Evolutionary conservation across 2,329 filamentous ascomycete genomes (phyloP), one percentile per base, ranked within the genome.

Genomic region (Scedosporium dehoogii): DNA sequence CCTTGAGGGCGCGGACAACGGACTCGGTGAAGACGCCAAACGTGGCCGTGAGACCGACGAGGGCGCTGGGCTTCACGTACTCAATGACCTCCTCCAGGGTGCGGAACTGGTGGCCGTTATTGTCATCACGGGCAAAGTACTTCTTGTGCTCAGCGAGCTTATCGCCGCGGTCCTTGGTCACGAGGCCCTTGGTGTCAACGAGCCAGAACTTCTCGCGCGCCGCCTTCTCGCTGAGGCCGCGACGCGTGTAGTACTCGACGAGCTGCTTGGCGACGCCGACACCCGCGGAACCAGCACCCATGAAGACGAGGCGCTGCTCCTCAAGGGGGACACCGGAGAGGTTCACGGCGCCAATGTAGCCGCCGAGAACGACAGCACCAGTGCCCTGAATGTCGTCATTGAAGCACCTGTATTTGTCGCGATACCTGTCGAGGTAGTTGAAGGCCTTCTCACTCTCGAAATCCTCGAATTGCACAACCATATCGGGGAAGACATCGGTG

Each of bases 341-440:
- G 77, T 93, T 93, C 64, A 96, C 91, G 48, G 84, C 85, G 63
- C 84, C 83, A 64, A 87, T 87, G 60, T 75, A 85, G 81, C 93
- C 93, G 66, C 85, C 93, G 62, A 97, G 84, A 65, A 97, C 92
- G 70, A 99, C 94, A 66, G 93, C 92, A 69, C 94, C 94, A 69
- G 94, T 97, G 67, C 93, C 93, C 80, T 97, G 93, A 72, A 99
- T 94, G 73, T 99, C 93, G 72, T 97, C 94, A 75, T 97, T 97
- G 85, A 99, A 99, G 82, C 91, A 96, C 75, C 90, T 92, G 81
- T 96, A 93, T 67, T 82, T 84, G 73, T 92, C 82, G 69, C 91
- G 89, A 78, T 97, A 97, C 64, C 91, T 86, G 73, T 94, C 89
- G 48, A 97, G 84, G 70, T 96, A 93, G 66, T 90, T 89, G 84